Base-by-base conservation (phyloP, 2,329 filamentous ascomycete genomes). In the Sarocladium oryzae region DNA sequence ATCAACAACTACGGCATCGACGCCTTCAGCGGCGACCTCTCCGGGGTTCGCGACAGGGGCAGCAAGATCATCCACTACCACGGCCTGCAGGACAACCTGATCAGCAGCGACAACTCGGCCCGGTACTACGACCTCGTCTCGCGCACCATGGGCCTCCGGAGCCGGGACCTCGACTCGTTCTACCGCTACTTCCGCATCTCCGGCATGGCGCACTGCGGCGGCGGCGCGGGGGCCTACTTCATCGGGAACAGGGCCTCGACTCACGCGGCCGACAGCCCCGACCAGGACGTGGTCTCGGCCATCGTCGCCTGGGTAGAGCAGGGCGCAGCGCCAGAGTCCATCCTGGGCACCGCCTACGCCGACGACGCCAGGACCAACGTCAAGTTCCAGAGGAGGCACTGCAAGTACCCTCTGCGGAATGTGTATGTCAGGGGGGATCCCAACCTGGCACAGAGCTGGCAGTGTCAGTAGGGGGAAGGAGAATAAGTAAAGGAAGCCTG, bases 61-160 rank as follows among this genome's bases (percentile, higher is more conserved):
- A 78, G 76, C 49, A 82, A 82, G 62, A 62, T 82, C 3, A 63
- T 83, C 10, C 77, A 81, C 61, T 79, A 72, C 66, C 78, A 82
- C 62, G 78, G 78, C 50, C 77, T 82, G 61, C 74, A 72, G 1
- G 79, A 82, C 60, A 61, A 68, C 13, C 72, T 68, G 6, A 66
- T 83, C 54, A 78, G 78, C 1, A 61, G 78, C 1, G 76, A 68
- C 4, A 78, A 75, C 0, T 79, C 76, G 0, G 71, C 79, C 1
- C 75, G 72, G 58, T 83, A 81, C 67, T 75, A 70, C 16, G 33
- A 48, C 43, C 43, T 32, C 4, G 43, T 48, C 26, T 51, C 55
- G 2, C 49, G 52, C 28, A 54, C 15, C 13, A 53, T 57, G 61
- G 36, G 63, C 61, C 18, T 61, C 63, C 57, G 2, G 16, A 60